These are phyloP conservation scores for Triticum timopheevii DNA, from an alignment of 176 grass and related monocot species.

Conservation along the genomic window DNA sequence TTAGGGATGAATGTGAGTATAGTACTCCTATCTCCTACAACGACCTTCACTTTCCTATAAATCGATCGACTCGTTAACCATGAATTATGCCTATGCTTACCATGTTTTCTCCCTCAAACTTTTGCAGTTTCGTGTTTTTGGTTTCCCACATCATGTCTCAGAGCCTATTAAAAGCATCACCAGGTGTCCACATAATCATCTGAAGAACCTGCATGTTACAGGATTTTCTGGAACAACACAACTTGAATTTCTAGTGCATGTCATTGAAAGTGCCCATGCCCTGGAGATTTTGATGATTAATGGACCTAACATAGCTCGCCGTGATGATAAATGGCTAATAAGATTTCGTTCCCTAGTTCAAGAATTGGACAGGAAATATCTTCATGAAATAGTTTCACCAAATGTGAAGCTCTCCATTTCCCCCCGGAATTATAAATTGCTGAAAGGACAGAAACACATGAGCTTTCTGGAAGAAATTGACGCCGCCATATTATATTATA, in stretches of 20 bases:
- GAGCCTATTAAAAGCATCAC: not conserved
- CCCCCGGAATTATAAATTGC: not conserved
- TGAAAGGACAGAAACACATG: no score
- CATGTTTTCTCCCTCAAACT: not conserved
- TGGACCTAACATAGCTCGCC: not conserved
- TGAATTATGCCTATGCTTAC: not conserved
- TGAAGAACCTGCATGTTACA: not conserved
- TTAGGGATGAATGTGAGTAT: not conserved
- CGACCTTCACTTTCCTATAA: not conserved
- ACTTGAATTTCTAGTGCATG: constrained; percentile 20
- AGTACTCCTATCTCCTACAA: not conserved
- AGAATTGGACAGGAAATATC: not conserved
- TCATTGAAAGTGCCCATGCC: constrained; percentile 1
- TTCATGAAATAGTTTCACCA: not conserved
- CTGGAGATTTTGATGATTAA: not conserved
- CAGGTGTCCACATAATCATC: not conserved
- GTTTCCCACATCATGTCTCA: not conserved
- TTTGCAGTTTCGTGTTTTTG: not conserved
- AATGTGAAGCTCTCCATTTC: not conserved
- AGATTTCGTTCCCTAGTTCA: not conserved
- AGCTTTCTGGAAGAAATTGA: no score
- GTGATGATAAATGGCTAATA: not conserved
- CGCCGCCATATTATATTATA: no score
- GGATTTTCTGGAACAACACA: constrained; percentile 1
- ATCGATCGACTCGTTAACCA: not conserved